Base-by-base conservation (phyloP, 192 early-diverging fungal species). In the Podila epigama region DNA sequence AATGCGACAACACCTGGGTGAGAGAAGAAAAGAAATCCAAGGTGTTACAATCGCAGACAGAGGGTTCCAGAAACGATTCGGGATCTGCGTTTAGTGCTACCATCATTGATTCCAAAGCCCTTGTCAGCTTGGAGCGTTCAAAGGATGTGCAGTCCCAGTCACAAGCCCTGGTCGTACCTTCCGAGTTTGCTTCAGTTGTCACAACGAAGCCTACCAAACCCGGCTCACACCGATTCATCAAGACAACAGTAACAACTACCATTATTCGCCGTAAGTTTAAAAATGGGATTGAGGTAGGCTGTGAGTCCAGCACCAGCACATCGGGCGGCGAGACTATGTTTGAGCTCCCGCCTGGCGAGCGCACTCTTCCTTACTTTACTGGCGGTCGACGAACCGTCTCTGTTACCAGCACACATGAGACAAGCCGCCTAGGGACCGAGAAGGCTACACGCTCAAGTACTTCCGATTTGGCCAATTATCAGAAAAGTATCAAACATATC, bases 221-320 rank as follows among this genome's bases (percentile, higher is more conserved):
- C 15, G 60, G 73, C 7, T 35, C 73, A 1, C 60, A 68, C 9
- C 54, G 73, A 15, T 77, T 77, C 32, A 55, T 77, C 5, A 68
- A 50, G 32, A 77, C 73, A 10, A 77, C 73, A 1, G 66, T 68
- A 13, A 77, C 61, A 3, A 77, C 73, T 5, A 77, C 65, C 9
- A 68, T 68, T n/a, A 77, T 54, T 4, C 73, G 64, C 13, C 58
- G 61, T n/a, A 68, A 77, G 66, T 68, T 68, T 41, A 29, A n/a
- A 9, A 51, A 77, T 48, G 66, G 66, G 0, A 55, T 11, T 7
- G 61, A 48, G 55, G 66, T 77, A 20, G 64, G 61, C 40, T 68
- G 60, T 28, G 33, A 22, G 28, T 58, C 66, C 4, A 60, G 35
- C 16, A 68, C 52, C 16, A 64, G 66, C 15, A 58, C 73, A 4